Percentiles rank a stretch among this genome's conserved stretches.
phyloP scores from a whole-genome alignment of 371 early-diverging fungal genomes.

The Capniomyces stellatus region DNA sequence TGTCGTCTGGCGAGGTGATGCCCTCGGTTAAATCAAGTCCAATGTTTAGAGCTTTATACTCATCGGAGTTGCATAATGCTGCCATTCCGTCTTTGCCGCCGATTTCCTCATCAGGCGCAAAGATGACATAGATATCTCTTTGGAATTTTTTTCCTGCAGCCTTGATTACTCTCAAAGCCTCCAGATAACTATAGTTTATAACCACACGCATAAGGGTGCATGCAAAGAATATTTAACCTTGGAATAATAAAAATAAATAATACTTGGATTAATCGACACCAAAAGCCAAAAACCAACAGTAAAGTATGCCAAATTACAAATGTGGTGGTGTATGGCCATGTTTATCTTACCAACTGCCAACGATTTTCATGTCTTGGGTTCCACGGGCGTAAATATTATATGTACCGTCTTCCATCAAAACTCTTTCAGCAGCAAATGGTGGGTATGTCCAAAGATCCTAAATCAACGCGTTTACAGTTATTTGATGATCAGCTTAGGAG shows the following conservation, averaged over 20 bases:
- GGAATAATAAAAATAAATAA: too few relatives aligned
- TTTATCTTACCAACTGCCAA: too few relatives aligned
- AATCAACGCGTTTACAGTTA: background rate
- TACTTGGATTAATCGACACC: too few relatives aligned
- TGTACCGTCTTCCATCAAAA: slow-evolving; percentile 26
- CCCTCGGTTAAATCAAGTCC: slow-evolving; percentile 67
- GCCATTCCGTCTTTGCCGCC: slow-evolving; percentile 60
- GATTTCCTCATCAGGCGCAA: slow-evolving; percentile 70
- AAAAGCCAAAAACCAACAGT: too few relatives aligned
- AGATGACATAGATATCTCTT: slow-evolving; percentile 47
- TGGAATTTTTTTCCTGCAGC: slow-evolving; percentile 27
- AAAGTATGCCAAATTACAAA: too few relatives aligned
- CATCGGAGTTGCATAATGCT: slow-evolving; percentile 31
- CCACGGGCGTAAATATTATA: slow-evolving; percentile 60
- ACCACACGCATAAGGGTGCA: too few relatives aligned
- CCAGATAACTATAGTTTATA: slow-evolving; percentile 48
- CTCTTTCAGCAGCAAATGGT: slow-evolving; percentile 50
- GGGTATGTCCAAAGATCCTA: slow-evolving; percentile 41
- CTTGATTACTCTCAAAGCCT: slow-evolving; percentile 46
- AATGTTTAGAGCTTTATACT: slow-evolving; percentile 42
- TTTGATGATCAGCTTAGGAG: too few relatives aligned
- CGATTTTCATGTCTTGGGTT: slow-evolving; percentile 73
- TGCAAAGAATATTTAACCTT: too few relatives aligned
- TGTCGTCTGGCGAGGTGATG: slow-evolving; percentile 35
- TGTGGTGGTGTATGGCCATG: too few relatives aligned